These are phyloP conservation scores for Capronia americana DNA, from an alignment of 2,329 filamentous ascomycete genomes.

Conservation along the genomic window DNA sequence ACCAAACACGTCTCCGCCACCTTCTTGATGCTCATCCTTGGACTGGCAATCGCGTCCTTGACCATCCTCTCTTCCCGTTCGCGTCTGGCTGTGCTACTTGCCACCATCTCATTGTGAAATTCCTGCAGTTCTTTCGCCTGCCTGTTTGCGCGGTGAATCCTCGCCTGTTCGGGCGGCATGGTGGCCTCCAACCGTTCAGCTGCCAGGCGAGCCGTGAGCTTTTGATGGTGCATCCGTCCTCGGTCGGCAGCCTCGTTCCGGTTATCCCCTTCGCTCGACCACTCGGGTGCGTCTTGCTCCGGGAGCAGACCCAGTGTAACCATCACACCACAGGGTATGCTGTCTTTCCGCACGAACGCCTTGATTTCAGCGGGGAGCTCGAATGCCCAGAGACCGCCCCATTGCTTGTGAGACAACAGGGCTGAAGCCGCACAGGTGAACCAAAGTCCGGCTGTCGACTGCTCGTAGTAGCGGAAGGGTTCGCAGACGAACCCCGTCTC, in stretches of 20 bases:
- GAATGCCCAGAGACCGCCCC: constrained; percentile 40
- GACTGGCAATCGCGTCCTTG: constrained; percentile 41
- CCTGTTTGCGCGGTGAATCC: constrained; percentile 37
- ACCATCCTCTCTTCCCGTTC: constrained; percentile 40
- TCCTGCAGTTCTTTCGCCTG: constrained; percentile 32
- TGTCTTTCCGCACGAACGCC: constrained; percentile 39
- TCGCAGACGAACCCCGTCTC: constrained; percentile 36
- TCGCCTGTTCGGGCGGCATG: constrained; percentile 42
- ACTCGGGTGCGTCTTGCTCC: constrained; percentile 41
- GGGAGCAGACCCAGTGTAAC: constrained; percentile 41
- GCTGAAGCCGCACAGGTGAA: constrained; percentile 42
- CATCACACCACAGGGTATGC: constrained; percentile 43
- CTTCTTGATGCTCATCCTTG: constrained; percentile 38
- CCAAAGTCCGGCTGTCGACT: constrained; percentile 38
- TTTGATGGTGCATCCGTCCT: constrained; percentile 31
- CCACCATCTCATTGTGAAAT: constrained; percentile 36
- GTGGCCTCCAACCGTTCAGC: constrained; percentile 37
- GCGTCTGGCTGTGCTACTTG: constrained; percentile 20
- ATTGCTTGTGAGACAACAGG: constrained; percentile 32
- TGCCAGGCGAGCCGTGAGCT: constrained; percentile 35
- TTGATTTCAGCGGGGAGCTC: constrained; percentile 38
- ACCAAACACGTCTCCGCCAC: constrained; percentile 40
- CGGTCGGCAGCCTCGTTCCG: constrained; percentile 29
- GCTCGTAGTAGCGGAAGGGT: constrained; percentile 30
- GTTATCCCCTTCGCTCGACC: constrained; percentile 33